A percentile compares a stretch with the other conserved stretches of the same genome.
Evolutionary conservation across 164 flowering plant genomes (phyloP).

Genomic region (Stephania yunnanensis): DNA sequence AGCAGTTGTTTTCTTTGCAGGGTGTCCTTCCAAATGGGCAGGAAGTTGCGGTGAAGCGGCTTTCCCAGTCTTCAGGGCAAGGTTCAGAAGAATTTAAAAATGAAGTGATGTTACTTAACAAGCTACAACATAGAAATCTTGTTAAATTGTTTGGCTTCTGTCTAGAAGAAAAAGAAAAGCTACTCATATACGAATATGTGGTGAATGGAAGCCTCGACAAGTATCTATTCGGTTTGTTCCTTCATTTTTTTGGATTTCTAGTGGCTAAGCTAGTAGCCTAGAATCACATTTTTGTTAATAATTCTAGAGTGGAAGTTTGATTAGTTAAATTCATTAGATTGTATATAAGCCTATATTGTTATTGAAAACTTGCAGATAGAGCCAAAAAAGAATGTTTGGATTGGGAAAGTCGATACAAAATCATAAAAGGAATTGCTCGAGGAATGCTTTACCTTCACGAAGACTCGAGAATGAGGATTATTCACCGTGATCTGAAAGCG

Average conservation of each 20-base stretch:
- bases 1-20: conserved; percentile 1
- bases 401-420: conserved; percentile 16
- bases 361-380: conserved; percentile 1
- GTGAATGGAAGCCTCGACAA: conserved; percentile 27
- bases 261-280: not conserved
- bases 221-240: conserved; percentile 20
- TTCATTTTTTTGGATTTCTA: not conserved
- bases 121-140: conserved; percentile 29
- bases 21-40: conserved; percentile 13
- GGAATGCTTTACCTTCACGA: conserved; percentile 42
- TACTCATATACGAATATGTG: conserved; percentile 29
- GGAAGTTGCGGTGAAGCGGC: conserved; percentile 19
- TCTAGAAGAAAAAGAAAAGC: conserved; percentile 12
- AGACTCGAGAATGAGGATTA: conserved; percentile 29
- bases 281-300: not conserved
- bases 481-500: conserved; percentile 40
- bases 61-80: conserved; percentile 17
- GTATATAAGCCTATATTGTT: too few relatives aligned
- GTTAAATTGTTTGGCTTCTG: conserved; percentile 26
- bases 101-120: conserved; percentile 19
- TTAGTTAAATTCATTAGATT: not conserved
- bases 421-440: conserved; percentile 17
- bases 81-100: conserved; percentile 23
- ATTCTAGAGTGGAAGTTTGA: not conserved
- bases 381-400: not conserved